Evolutionary conservation across 2,329 filamentous ascomycete genomes (phyloP), one percentile per base, ranked within the genome.

Genomic region (Orbilia ellipsospora): DNA sequence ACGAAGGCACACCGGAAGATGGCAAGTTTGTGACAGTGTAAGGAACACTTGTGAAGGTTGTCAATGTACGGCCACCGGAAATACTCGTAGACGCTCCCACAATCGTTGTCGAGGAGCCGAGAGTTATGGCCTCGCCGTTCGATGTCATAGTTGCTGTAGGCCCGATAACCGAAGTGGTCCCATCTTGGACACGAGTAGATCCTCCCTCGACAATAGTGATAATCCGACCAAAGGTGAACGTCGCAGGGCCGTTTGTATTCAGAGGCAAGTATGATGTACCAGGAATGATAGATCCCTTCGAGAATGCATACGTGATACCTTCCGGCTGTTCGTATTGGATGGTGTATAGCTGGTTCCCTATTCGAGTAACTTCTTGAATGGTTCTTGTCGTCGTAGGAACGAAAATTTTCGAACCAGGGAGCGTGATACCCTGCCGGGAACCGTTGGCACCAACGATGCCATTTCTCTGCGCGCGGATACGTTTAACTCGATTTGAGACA

Each of bases 401-500:
- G 42, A 69, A 70, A 1, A 69, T 66, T 40, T 26, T 76, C 2
- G 57, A 56, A 18, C 61, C 54, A 18, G 73, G 59, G 5, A 76
- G 52, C 4, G 65, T 70, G 20, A 70, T 70, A 31, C 73, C 65
- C 6, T 44, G 62, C 16, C 66, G 52, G 20, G 73, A 69, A 20
- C 70, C 70, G 50, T 76, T 66, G 52, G 65, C 73, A 10, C 73
- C 73, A 26, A 69, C 73, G 60, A 76, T 56, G 5, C 73, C 65
- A 26, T 70, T 76, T 45, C 60, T 69, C 51, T 70, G 64, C 8
- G 59, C 66, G 18, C 66, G 64, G 10, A 70, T 76, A 36, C 73
- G 73, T 31, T 56, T 76, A 20, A 76, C 55, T 36, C 73, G 74
- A 4, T 70, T 75, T 28, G 59, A 77, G 51, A 80, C 61, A 6